Conservation (phyloP, 352 stramenopile genomes). For the Elongisporangium anandrum region DNA sequence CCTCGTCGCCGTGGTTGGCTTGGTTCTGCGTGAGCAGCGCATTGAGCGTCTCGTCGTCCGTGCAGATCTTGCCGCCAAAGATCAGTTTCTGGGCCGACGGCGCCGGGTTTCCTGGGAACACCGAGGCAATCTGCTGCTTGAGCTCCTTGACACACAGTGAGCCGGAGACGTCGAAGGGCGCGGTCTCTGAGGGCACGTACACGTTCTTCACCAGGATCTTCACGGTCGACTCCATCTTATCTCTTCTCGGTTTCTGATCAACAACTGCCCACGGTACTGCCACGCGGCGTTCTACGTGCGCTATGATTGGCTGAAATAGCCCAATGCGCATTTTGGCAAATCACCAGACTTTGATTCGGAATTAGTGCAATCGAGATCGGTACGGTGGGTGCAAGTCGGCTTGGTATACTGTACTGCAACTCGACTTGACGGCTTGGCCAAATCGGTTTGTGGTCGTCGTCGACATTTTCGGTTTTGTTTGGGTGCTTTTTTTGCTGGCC, state of each 20-base stretch:
- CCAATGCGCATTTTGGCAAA: no score
- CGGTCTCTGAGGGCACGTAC: slow-evolving; percentile 52
- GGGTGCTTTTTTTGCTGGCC: background rate
- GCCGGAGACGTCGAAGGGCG: slow-evolving; percentile 35
- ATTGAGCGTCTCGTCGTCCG: slow-evolving; percentile 44
- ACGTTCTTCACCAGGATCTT: slow-evolving; percentile 81
- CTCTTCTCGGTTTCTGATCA: background rate
- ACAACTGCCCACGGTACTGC: background rate
- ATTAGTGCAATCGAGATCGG: background rate
- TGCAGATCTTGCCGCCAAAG: slow-evolving; percentile 85
- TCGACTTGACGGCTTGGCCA: background rate
- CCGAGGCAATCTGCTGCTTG: slow-evolving; percentile 48
- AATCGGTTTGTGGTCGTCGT: background rate
- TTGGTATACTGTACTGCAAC: no score
- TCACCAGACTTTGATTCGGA: background rate
- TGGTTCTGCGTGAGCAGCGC: slow-evolving; percentile 41
- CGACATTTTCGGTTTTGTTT: background rate
- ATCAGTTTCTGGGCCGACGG: slow-evolving; percentile 76
- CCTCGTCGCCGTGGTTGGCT: slow-evolving; percentile 23
- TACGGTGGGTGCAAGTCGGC: background rate
- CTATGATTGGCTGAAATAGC: background rate
- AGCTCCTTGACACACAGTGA: slow-evolving; percentile 43
- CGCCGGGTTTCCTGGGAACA: slow-evolving; percentile 39
- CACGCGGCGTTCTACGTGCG: background rate
- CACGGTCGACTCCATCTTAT: slow-evolving; percentile 15